A percentile compares a stretch with the other conserved stretches of the same genome.
These are phyloP conservation scores for Blastobotrys arbuscula DNA, from an alignment of 1,139 yeast genomes.

Conservation along the genomic window DNA sequence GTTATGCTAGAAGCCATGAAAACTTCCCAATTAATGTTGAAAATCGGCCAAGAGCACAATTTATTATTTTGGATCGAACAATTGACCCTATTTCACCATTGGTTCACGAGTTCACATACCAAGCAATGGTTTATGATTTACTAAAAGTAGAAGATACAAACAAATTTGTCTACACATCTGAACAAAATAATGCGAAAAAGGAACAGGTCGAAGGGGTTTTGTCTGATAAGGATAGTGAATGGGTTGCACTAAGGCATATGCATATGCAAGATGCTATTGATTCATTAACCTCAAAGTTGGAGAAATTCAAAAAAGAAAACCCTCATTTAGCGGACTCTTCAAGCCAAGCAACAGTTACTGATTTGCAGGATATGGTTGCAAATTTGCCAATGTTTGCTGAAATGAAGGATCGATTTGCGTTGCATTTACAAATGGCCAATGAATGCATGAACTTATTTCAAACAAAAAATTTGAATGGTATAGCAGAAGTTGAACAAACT, in stretches of 20 bases:
- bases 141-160: conserved; percentile 42
- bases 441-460: conserved; percentile 37
- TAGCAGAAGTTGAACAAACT: conserved; percentile 48
- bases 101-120: conserved; percentile 88
- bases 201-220: conserved; percentile 45
- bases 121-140: conserved; percentile 85
- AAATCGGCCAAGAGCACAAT: conserved; percentile 61
- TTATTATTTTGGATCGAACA: conserved; percentile 76
- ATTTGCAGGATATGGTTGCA: conserved; percentile 39
- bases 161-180: conserved; percentile 54
- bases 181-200: conserved; percentile 54
- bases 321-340: conserved; percentile 42
- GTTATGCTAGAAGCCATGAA: conserved; percentile 62
- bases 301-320: conserved; percentile 64
- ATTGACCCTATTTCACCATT: conserved; percentile 80
- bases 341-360: conserved; percentile 32
- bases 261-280: conserved; percentile 78
- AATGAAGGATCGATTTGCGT: conserved; percentile 35
- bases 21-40: conserved; percentile 48
- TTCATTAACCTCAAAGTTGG: conserved; percentile 52
- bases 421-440: conserved; percentile 38
- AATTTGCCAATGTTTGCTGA: conserved; percentile 39
- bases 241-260: conserved; percentile 67
- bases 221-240: conserved; percentile 65
- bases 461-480: conserved; percentile 27